Evolutionary conservation across 2,329 filamentous ascomycete genomes (phyloP).

Genomic region (Talaromyces amestolkiae): DNA sequence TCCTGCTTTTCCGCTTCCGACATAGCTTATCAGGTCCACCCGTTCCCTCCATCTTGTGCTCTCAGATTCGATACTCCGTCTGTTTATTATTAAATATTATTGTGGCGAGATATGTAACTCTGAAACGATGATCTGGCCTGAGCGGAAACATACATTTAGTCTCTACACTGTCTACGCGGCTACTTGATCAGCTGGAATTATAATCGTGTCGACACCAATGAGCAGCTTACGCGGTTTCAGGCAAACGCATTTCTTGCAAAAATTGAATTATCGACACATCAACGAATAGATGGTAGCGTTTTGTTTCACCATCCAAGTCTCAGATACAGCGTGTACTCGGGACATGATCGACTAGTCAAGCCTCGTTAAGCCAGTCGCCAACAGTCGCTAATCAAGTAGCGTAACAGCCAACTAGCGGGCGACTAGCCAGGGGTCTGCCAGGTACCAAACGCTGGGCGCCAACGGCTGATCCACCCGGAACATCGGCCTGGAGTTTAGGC

Average conservation of each 20-base stretch:
- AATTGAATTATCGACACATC: not conserved
- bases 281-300: not conserved
- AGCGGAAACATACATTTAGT: not conserved
- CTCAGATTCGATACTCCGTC: not conserved
- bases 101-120: not conserved
- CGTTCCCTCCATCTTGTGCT: not conserved
- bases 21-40: conserved; percentile 3
- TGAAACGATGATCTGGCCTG: conserved; percentile 3
- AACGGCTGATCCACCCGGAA: conserved; percentile 5
- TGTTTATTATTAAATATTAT: not conserved
- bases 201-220: not conserved
- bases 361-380: conserved; percentile 4
- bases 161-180: not conserved
- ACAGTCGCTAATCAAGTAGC: not conserved
- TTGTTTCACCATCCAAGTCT: not conserved
- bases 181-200: not conserved
- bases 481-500: not conserved
- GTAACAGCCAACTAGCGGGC: not conserved
- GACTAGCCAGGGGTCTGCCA: conserved; percentile 2
- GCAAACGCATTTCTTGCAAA: not conserved
- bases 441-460: not conserved
- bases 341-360: conserved; percentile 3
- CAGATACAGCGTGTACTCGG: not conserved
- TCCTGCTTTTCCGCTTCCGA: conserved; percentile 1
- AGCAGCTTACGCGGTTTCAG: not conserved